A percentile compares a stretch with the other conserved stretches of the same genome.
Evolutionary conservation across 805 yeast genomes (phyloP).

Genomic region (Metschnikowia chrysomelidarum): DNA sequence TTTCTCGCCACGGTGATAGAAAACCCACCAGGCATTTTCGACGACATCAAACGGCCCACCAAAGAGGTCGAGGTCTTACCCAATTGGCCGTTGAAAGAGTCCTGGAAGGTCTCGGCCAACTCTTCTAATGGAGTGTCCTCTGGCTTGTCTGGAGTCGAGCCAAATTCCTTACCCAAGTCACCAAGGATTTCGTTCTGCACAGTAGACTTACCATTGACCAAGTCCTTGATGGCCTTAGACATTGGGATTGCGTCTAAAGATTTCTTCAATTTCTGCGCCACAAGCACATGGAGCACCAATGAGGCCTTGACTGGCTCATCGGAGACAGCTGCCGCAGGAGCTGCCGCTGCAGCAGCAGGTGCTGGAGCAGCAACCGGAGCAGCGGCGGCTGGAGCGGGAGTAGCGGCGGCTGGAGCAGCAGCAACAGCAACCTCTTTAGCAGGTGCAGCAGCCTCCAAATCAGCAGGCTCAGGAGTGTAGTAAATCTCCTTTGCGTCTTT

Average conservation of each 20-base stretch:
- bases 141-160: slow-evolving; percentile 97
- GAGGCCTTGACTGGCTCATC: slow-evolving; percentile 90
- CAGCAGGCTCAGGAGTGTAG: slow-evolving; percentile 82
- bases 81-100: slow-evolving; percentile 78
- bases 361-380: slow-evolving; percentile 49
- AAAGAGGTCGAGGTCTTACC: slow-evolving; percentile 93
- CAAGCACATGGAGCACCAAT: slow-evolving; percentile 79
- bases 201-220: slow-evolving; percentile 98
- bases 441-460: slow-evolving; percentile 32
- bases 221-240: slow-evolving; percentile 91
- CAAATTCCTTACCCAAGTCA: slow-evolving; percentile 97
- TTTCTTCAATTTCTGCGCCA: slow-evolving; percentile 95
- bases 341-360: slow-evolving; percentile 48
- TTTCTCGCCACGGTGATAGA: slow-evolving; percentile 89
- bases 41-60: slow-evolving; percentile 85
- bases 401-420: slow-evolving; percentile 54
- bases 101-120: slow-evolving; percentile 94
- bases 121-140: slow-evolving; percentile 97
- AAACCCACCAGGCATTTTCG: slow-evolving; percentile 99
- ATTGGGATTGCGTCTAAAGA: slow-evolving; percentile 80
- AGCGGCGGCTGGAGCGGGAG: slow-evolving; percentile 54
- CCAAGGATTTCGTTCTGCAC: slow-evolving; percentile 98
- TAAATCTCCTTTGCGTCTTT: slow-evolving; percentile 96
- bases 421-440: slow-evolving; percentile 37
- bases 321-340: slow-evolving; percentile 76